These are phyloP conservation scores for Fusarium protoensiforme DNA, from an alignment of 2,329 filamentous ascomycete genomes.

Conservation along the genomic window DNA sequence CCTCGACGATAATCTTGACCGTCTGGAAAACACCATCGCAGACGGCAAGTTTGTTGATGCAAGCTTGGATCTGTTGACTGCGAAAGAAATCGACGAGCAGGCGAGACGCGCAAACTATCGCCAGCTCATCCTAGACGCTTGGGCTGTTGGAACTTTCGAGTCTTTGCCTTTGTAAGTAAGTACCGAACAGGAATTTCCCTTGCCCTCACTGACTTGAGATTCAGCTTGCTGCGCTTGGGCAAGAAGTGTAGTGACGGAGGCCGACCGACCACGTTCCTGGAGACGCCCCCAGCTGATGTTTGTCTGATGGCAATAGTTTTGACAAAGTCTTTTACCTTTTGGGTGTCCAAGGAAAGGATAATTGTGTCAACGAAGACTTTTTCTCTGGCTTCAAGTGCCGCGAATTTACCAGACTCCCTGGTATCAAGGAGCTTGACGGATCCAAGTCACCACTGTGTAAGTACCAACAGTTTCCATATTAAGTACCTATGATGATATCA, in stretches of 20 bases:
- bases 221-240: background rate
- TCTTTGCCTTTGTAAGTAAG: too few species aligned
- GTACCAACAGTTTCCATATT: background rate
- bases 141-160: too few species aligned
- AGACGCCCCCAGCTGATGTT: background rate
- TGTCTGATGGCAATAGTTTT: background rate
- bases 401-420: background rate
- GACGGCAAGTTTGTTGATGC: background rate
- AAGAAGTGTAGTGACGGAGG: background rate
- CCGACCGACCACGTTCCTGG: background rate
- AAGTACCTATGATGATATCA: too few species aligned
- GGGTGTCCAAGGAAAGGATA: background rate
- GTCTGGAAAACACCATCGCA: background rate
- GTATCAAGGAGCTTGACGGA: background rate
- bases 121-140: too few species aligned
- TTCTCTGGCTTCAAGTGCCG: slow-evolving; percentile 4
- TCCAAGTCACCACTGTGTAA: slow-evolving; percentile 1
- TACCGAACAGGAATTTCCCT: too few species aligned
- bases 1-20: slow-evolving; percentile 5
- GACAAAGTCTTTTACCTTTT: slow-evolving; percentile 2
- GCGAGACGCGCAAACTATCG: too few species aligned
- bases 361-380: background rate
- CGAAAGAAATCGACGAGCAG: too few species aligned
- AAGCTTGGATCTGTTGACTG: background rate
- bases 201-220: background rate